Base-by-base conservation (phyloP, 2,329 filamentous ascomycete genomes). In the Aspergillus aculeatinus region DNA sequence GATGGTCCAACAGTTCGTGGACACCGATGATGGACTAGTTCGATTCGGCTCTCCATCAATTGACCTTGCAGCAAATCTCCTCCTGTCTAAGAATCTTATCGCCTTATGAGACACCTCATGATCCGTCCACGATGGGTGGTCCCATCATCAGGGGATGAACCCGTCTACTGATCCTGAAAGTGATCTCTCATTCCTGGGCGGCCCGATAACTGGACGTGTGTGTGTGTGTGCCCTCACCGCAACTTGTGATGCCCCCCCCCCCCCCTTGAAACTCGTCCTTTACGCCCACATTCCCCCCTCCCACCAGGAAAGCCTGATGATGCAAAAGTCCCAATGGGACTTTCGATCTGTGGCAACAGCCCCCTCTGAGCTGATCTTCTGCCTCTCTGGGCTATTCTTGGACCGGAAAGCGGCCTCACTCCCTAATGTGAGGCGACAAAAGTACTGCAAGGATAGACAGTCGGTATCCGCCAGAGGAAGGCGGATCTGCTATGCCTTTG, bases 391-490 rank as follows among this genome's bases (percentile, higher is more conserved):
- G 33, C 56, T 50, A 6, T 48, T 33, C 49, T 50, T 50, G 48
- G 42, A 27, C 50, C 29, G 56, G 58, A 42, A 60, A 60, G 48
- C 50, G 50, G 58, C 44, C 56, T 62, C 53, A 51, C 49, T 64
- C 49, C 51, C 52, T 62, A 47, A 57, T 47, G 59, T 25, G 53
- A 44, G 52, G 23, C 33, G 23, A 5, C 49, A 56, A 50, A 54
- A 58, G 49, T 60, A 62, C 58, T 64, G 61, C 65, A 67, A 59
- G 65, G 65, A 67, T 63, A 27, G 48, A 31, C 47, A 23, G 48
- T 16, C 42, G 51, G 52, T 56, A 60, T 52, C 58, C 52, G 39
- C 55, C 48, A 54, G 51, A 48, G 52, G 55, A 55, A 59, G 49
- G 23, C 25, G 39, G 50, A 47, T 55, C 48, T 44, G 44, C 49